Base-by-base conservation (phyloP, 2,329 filamentous ascomycete genomes). In the Pseudocercospora musae region DNA sequence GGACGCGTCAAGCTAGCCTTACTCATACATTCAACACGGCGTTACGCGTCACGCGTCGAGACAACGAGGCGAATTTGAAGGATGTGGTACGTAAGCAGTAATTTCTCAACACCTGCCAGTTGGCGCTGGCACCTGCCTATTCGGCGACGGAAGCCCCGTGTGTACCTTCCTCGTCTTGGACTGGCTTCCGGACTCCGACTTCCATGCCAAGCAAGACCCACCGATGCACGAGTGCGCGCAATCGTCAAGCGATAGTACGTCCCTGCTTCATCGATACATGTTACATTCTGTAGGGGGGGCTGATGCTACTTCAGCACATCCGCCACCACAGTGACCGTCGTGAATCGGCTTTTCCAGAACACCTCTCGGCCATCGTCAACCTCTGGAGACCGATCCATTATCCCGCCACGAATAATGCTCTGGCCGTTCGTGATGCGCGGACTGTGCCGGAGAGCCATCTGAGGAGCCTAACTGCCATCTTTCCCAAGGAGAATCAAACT, bases 311-410 rank as follows among this genome's bases (percentile, higher is more conserved):
- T n/a, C 15, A 72, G 65, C 13, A 58, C 42, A 55, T 54, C 58
- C 27, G 58, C 59, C 11, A 54, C 56, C 15, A 21, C 57, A 23
- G 63, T 68, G 7, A 37, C 62, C 33, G 48, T 68, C 21, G 27
- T 65, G 29, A 54, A 42, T 18, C 27, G 20, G 27, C 23, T 10
- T 48, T 13, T 25, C 27, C 48, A 11, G n/a, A 42, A 5, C 46
- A 44, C 4, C 15, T 20, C 46, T 23, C 9, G 64, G 64, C 54
- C 11, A 82, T 85, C 65, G 83, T 85, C 74, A 85, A 85, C 66
- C 50, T 67, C n/a, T 69, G 66, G 68, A 62, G 57, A n/a, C 67
- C 64, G 66, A 82, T 85, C 65, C 40, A 63, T 25, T 60, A 63
- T 15, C 50, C 62, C 10, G 62, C 67, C 20, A 63, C 53, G 3